Percentiles rank a stretch among this genome's conserved stretches.
These are phyloP conservation scores for Ajuga reptans DNA, from an alignment of 305 asterid genomes.

Conservation along the genomic window DNA sequence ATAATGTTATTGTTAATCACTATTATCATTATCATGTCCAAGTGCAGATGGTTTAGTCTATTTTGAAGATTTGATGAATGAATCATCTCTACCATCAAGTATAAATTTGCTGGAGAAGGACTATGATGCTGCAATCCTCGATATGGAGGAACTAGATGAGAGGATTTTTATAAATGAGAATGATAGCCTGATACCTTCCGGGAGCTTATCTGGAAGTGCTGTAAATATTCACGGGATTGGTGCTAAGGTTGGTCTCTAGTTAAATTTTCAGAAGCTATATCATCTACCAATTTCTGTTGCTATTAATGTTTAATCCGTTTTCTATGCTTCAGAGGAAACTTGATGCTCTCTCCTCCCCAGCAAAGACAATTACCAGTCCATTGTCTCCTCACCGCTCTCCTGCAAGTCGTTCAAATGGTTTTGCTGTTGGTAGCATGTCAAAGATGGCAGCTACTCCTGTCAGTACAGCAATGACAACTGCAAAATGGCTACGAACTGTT, in stretches of 20 bases:
- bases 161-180: conserved; percentile 71
- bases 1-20: neutral
- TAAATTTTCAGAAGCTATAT: conserved; percentile 11
- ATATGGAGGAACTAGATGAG: conserved; percentile 75
- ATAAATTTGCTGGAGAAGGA: conserved; percentile 56
- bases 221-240: conserved; percentile 45
- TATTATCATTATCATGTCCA: conserved; percentile 16
- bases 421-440: conserved; percentile 38
- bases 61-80: conserved; percentile 71
- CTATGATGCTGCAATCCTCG: conserved; percentile 47
- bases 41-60: conserved; percentile 73
- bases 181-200: conserved; percentile 75
- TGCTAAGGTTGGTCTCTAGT: conserved; percentile 52
- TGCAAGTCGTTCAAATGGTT: conserved; percentile 35
- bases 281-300: conserved; percentile 16
- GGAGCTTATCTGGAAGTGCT: conserved; percentile 73
- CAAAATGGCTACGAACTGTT: conserved; percentile 89
- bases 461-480: conserved; percentile 97
- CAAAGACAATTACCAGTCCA: conserved; percentile 72
- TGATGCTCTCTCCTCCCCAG: conserved; percentile 66
- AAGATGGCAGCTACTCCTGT: conserved; percentile 81
- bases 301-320: conserved; percentile 17
- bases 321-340: conserved; percentile 52
- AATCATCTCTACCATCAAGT: conserved; percentile 52
- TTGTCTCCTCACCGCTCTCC: conserved; percentile 83